A percentile compares a stretch with the other conserved stretches of the same genome.
phyloP scores from a whole-genome alignment of 345 rosid genomes.

The Nephelium lappaceum region DNA sequence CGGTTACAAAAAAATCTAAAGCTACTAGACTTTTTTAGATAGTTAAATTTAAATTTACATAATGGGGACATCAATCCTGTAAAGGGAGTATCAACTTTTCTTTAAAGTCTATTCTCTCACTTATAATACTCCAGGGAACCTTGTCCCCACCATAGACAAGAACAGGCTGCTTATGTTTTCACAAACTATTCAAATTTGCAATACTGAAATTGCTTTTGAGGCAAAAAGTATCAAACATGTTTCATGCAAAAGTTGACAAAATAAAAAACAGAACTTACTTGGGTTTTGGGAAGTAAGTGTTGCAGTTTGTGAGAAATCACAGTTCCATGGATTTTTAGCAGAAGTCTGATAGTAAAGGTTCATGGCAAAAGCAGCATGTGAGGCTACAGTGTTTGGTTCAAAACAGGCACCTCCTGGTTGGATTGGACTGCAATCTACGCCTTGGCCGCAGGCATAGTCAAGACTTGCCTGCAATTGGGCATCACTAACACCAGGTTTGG shows the following conservation, averaged over 20 bases:
- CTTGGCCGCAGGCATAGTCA: slow-evolving; percentile 74
- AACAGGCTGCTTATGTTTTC: neutral
- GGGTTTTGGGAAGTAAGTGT: slow-evolving; percentile 47
- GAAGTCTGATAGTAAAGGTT: slow-evolving; percentile 68
- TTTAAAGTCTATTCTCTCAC: slow-evolving; percentile 4
- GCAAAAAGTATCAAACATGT: neutral
- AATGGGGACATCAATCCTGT: neutral
- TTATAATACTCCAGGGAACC: neutral
- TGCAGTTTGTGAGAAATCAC: slow-evolving; percentile 82
- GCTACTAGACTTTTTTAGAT: neutral
- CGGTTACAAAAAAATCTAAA: neutral
- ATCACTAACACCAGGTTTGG: slow-evolving; percentile 51
- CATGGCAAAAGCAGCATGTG: slow-evolving; percentile 86
- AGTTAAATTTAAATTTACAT: neutral
- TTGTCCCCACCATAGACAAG: neutral
- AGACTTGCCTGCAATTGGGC: slow-evolving; percentile 69
- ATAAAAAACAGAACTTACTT: slow-evolving; percentile 24
- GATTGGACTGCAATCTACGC: slow-evolving; percentile 60
- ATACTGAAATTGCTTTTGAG: neutral
- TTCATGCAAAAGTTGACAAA: neutral
- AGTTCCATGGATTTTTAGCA: slow-evolving; percentile 50
- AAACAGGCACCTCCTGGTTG: slow-evolving; percentile 78
- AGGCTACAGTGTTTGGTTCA: slow-evolving; percentile 65
- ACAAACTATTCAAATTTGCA: neutral
- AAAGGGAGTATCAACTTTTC: neutral